These are phyloP conservation scores for Boletus sp. DNA, from an alignment of 768 basidiomycete species.

Conservation along the genomic window DNA sequence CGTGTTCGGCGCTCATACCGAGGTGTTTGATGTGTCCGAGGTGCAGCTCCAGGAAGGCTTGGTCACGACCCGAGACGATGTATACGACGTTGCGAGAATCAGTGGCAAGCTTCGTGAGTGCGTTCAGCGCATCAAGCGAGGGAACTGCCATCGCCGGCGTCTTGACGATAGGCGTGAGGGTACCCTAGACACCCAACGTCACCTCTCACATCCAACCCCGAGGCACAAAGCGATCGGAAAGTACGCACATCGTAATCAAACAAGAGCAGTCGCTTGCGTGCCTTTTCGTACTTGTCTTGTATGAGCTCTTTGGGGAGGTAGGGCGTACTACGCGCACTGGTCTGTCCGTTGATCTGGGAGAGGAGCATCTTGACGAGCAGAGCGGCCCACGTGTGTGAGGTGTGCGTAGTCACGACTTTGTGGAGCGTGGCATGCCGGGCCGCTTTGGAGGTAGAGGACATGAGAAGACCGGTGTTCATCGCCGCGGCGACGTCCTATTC, in stretches of 20 bases:
- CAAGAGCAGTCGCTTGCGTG: conserved; percentile 83
- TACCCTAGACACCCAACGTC: conserved; percentile 54
- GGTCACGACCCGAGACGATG: conserved; percentile 96
- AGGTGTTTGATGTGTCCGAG: conserved; percentile 79
- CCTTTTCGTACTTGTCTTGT: conserved; percentile 56
- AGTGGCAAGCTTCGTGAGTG: conserved; percentile 63
- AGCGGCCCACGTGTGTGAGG: conserved; percentile 92
- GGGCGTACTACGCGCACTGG: conserved; percentile 81
- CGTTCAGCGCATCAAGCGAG: conserved; percentile 65
- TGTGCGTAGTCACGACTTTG: conserved; percentile 87
- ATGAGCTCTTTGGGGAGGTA: conserved; percentile 66
- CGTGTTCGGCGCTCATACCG: conserved; percentile 95
- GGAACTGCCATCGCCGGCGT: conserved; percentile 85
- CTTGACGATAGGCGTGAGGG: conserved; percentile 95
- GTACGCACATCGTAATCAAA: conserved; percentile 91
- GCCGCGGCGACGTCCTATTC: conserved; percentile 81
- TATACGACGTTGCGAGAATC: conserved; percentile 93
- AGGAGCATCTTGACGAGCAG: conserved; percentile 86
- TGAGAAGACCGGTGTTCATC: conserved; percentile 83
- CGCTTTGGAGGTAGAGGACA: conserved; percentile 74
- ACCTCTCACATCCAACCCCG: background rate
- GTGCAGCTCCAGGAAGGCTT: conserved; percentile 87
- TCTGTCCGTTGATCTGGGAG: conserved; percentile 72
- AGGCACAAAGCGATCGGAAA: background rate
- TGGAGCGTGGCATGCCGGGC: conserved; percentile 72